Evolutionary conservation across 768 basidiomycete species (phyloP), one percentile per base, ranked within the genome.

Genomic region (Lactarius hengduanensis): DNA sequence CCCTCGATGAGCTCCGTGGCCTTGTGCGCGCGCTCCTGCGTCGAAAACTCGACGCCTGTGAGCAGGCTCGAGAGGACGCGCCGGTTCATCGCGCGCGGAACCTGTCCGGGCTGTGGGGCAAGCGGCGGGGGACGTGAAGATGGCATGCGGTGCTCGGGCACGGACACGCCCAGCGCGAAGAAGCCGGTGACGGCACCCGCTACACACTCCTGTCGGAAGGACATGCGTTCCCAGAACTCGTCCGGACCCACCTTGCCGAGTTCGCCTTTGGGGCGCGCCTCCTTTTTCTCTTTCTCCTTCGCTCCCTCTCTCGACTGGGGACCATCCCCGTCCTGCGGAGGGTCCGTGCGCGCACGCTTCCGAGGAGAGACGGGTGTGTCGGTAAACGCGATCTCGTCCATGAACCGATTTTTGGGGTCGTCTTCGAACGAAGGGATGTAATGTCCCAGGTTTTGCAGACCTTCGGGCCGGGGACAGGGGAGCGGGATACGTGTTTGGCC

Each of bases 181-280:
- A 99, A 99, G 0, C 92, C 96, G 3, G 95, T 98, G 18, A 96
- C 85, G 2, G 92, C 90, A 2, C 96, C 95, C 41, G 88, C 84
- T 55, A 90, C 83, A 73, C 96, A 98, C 77, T 99, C 97, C 74
- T 98, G 96, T 32, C 97, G 84, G 76, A 92, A 96, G 47, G 89
- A 93, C 90, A 99, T 95, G 18, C 94, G 84, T 77, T 97, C 95
- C 96, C 96, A 99, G 76, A 96, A 99, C 73, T 97, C 96, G 47
- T 89, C 89, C 45, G 84, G 72, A 0, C 79, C 77, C 58, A 92
- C 88, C 68, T 79, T 83, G 18, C 74, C 78, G 61, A 92, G 79
- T 72, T 88, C 86, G 57, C 84, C 86, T 61, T 73, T 69, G 73
- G 75, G 71, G 68, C 66, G 63, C 36, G 16, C 47, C 16, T 75